Evolutionary conservation across 176 grass and related monocot species (phyloP).

Genomic region (Typha latifolia): DNA sequence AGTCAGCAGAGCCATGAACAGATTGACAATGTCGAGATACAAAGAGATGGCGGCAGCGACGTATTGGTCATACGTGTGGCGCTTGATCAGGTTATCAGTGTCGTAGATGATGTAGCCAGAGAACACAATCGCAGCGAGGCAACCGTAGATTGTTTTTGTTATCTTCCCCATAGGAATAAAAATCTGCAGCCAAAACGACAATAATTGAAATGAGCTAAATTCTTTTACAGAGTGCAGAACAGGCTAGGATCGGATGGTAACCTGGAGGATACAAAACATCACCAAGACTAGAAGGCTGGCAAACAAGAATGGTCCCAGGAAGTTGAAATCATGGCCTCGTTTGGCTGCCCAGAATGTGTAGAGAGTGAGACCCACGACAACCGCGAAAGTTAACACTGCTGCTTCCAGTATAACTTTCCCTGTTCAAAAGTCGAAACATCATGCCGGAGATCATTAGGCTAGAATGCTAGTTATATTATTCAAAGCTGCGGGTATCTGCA

Average conservation of each 20-base stretch:
- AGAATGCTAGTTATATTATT: background rate
- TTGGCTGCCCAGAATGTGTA: slow-evolving; percentile 89
- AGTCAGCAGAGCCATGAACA: slow-evolving; percentile 39
- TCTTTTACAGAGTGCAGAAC: background rate
- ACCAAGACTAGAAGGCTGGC: slow-evolving; percentile 28
- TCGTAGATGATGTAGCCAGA: slow-evolving; percentile 54
- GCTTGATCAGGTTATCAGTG: slow-evolving; percentile 55
- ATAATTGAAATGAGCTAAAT: background rate
- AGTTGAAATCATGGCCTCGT: slow-evolving; percentile 55
- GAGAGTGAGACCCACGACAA: slow-evolving; percentile 33
- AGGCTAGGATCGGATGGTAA: slow-evolving; percentile 3
- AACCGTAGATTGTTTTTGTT: slow-evolving; percentile 27
- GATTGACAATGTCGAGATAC: slow-evolving; percentile 55
- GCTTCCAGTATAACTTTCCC: slow-evolving; percentile 42
- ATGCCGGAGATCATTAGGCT: background rate
- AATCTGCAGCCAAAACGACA: slow-evolving; percentile 24
- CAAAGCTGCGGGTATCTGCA: background rate
- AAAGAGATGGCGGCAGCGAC: slow-evolving; percentile 40
- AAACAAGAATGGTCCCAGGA: slow-evolving; percentile 54
- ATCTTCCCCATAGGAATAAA: slow-evolving; percentile 51
- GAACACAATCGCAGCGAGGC: slow-evolving; percentile 41
- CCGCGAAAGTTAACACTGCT: slow-evolving; percentile 23
- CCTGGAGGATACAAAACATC: slow-evolving; percentile 48
- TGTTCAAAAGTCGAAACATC: slow-evolving; percentile 4
- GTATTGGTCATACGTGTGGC: slow-evolving; percentile 44